These are phyloP conservation scores for Hanseniaspora hatyaiensis DNA, from an alignment of 805 yeast genomes.

Conservation along the genomic window DNA sequence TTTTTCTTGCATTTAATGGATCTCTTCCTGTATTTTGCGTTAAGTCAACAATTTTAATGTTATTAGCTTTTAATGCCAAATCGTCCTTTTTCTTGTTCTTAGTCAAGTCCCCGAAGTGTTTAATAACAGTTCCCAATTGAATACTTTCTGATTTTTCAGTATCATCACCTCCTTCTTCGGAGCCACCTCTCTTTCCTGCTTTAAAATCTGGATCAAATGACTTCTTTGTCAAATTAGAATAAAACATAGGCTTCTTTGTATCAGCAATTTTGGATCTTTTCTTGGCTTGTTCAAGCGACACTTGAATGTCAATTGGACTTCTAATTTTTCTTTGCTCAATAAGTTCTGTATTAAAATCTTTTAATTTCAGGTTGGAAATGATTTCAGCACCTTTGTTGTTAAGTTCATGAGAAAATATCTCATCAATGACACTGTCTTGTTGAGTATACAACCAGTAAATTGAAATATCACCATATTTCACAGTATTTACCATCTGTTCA, in stretches of 20 bases:
- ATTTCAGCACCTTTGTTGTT: not conserved
- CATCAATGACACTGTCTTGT: not conserved
- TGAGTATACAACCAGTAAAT: slow-evolving; percentile 1
- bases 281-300: too few relatives aligned
- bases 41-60: not conserved
- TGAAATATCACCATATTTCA: slow-evolving; percentile 9
- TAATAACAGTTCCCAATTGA: not conserved
- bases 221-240: not conserved
- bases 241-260: not conserved
- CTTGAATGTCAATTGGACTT: slow-evolving; percentile 2
- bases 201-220: too few relatives aligned
- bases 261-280: not conserved
- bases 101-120: not conserved
- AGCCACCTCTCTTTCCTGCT: too few relatives aligned
- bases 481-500: not conserved
- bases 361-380: not conserved
- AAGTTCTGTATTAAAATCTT: slow-evolving; percentile 2
- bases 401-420: not conserved
- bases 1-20: not conserved
- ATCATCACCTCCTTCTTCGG: not conserved
- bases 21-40: too few relatives aligned
- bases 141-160: not conserved
- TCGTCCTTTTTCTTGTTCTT: not conserved
- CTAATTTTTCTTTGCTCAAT: slow-evolving; percentile 3
- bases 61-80: too few relatives aligned